phyloP scores from a whole-genome alignment of 2,329 filamentous ascomycete species.

The Colletotrichum liaoningense region DNA sequence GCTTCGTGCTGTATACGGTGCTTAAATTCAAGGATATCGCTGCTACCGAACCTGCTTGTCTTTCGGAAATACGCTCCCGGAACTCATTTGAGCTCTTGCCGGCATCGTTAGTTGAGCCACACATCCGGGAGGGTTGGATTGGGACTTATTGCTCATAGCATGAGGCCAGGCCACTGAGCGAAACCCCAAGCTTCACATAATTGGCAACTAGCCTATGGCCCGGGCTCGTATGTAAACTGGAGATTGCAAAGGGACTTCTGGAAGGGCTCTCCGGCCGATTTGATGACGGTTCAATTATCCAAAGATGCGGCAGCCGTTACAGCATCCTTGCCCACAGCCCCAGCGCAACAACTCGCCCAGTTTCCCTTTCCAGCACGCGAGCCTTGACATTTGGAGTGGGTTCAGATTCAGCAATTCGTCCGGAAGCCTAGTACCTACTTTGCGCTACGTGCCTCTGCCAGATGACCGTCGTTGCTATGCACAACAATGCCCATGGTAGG shows the following conservation, averaged over 20 bases:
- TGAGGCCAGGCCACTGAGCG: background rate
- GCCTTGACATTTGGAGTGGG: background rate
- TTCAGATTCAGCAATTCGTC: conserved; percentile 8
- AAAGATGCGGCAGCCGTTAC: conserved; percentile 9
- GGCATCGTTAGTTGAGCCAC: background rate
- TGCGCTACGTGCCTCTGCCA: conserved; percentile 15
- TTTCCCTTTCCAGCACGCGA: background rate
- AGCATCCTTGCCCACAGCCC: conserved; percentile 1
- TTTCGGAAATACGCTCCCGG: background rate
- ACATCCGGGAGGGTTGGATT: background rate
- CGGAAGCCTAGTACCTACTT: background rate
- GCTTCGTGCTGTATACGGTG: background rate
- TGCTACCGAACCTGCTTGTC: no score
- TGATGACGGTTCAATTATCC: conserved; percentile 5
- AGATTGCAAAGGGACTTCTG: background rate
- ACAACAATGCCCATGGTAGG: background rate
- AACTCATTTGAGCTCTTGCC: background rate
- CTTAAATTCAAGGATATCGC: background rate
- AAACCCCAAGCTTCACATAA: background rate
- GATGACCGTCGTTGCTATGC: background rate
- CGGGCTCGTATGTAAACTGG: background rate
- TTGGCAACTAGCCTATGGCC: background rate
- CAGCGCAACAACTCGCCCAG: background rate
- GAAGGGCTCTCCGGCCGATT: background rate
- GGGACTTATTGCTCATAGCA: background rate